phyloP scores from a whole-genome alignment of 164 flowering plant species.

The Litsea cubeba region DNA sequence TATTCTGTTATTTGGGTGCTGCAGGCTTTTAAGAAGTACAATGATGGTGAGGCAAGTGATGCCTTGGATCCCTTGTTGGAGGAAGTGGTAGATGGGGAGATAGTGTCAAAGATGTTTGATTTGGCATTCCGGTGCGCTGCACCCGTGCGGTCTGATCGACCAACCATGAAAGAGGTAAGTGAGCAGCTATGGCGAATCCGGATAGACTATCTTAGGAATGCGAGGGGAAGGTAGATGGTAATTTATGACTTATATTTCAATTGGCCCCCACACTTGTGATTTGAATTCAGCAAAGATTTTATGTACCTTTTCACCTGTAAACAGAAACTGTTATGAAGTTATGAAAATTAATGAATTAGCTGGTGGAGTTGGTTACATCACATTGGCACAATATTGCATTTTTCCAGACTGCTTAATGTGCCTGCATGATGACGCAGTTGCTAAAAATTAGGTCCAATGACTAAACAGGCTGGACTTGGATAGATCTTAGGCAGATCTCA shows the following conservation, averaged over 20 bases:
- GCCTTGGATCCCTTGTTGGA: slow-evolving; percentile 66
- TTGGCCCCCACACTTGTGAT: not conserved
- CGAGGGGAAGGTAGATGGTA: slow-evolving; percentile 20
- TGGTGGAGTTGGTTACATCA: not conserved
- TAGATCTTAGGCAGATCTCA: too few relatives aligned
- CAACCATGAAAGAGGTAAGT: slow-evolving; percentile 82
- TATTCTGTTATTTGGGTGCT: slow-evolving; percentile 6
- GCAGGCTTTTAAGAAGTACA: slow-evolving; percentile 68
- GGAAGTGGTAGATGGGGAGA: slow-evolving; percentile 42
- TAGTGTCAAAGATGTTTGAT: slow-evolving; percentile 50
- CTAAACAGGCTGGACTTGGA: too few relatives aligned
- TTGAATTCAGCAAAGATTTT: not conserved
- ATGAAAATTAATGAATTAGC: not conserved
- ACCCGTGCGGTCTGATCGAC: slow-evolving; percentile 71
- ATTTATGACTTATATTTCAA: not conserved
- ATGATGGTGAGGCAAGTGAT: slow-evolving; percentile 44
- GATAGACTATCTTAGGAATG: slow-evolving; percentile 51
- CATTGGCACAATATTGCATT: not conserved
- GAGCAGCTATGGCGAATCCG: slow-evolving; percentile 86
- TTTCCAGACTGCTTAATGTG: too few relatives aligned
- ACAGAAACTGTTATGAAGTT: not conserved
- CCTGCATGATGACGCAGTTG: too few relatives aligned
- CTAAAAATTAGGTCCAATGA: too few relatives aligned
- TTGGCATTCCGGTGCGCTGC: slow-evolving; percentile 88
- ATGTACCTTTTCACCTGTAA: not conserved